Evolutionary conservation across 2,329 filamentous ascomycete species (phyloP), one percentile per base, ranked within the genome.

Genomic region (Paramyrothecium sp.): DNA sequence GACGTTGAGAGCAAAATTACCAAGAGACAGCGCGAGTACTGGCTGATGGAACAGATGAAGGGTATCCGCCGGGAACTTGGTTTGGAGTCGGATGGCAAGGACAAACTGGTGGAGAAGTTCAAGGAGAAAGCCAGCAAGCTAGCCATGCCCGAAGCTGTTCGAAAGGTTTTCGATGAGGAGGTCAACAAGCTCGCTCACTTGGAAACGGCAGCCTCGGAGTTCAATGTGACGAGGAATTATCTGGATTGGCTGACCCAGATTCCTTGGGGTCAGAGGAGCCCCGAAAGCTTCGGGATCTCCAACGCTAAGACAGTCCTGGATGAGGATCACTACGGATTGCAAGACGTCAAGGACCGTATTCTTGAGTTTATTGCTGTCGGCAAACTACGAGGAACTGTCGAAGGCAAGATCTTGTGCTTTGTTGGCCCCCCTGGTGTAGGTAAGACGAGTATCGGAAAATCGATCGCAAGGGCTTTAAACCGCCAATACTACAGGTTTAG

Each of bases 11-110:
- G 86, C 69, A 97, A 97, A 76, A 98, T 99, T 55, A 93, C 93
- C 67, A 98, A 99, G 77, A 89, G 94, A 30, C 95, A 99, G 73
- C 88, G 95, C 54, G 95, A 99, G 71, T 99, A 98, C 77, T 98
- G 92, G 91, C 80, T 99, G 51, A 96, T 97, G 92, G 95, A 99
- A 75, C 96, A 99, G 73, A 97, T 99, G 93, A 98, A 98, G 80
- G 95, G 93, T 23, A 99, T 99, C 69, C 89, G 92, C 58, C 86
- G 95, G 58, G 95, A 99, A 75, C 85, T 99, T 52, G 95, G 96
- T 21, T 91, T 99, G 54, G 96, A 99, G 72, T 96, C 92, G 7
- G 95, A 99, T 69, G 95, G 96, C 62, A 99, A 98, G 76, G 95
- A 99, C 69, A 98, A 98, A 77, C 82, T 99, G 13, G 91, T 99